phyloP scores from a whole-genome alignment of 345 rosid genomes.

The Mallotus nudiflorus region DNA sequence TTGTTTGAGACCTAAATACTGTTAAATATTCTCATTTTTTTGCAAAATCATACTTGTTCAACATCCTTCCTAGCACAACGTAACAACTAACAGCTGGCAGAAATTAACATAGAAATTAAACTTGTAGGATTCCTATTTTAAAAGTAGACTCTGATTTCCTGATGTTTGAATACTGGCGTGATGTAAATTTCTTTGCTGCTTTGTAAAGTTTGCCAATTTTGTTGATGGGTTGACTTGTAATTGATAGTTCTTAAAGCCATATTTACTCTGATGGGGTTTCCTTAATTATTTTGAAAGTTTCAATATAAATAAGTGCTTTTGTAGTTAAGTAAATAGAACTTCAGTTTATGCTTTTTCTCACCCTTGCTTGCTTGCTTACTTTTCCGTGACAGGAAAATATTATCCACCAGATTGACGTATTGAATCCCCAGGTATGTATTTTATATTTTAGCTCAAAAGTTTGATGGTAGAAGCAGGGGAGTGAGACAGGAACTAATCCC shows the following conservation, averaged over 20 bases:
- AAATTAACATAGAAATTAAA: no score
- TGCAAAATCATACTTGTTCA: neutral
- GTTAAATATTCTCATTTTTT: neutral
- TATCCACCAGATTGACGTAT: constrained; percentile 57
- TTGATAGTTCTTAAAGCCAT: neutral
- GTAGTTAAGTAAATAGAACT: neutral
- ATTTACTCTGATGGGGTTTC: neutral
- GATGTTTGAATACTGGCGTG: neutral
- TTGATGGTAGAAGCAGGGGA: neutral
- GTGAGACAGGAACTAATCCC: neutral
- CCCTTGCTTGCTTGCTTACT: neutral
- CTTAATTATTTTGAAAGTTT: neutral
- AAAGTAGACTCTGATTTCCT: neutral
- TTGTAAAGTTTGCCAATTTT: neutral
- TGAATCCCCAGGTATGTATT: constrained; percentile 82
- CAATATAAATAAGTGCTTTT: neutral
- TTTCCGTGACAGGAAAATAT: constrained; percentile 61
- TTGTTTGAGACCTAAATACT: no score
- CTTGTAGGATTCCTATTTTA: no score
- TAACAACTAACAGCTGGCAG: neutral
- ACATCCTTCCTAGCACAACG: neutral
- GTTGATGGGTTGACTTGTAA: neutral
- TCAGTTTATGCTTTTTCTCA: neutral
- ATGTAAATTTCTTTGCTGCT: neutral
- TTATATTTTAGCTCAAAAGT: constrained; percentile 1